Evolutionary conservation across 108 stramenopile species (phyloP), one percentile per base, ranked within the genome.

Genomic region (Cyclotella distinguenda): DNA sequence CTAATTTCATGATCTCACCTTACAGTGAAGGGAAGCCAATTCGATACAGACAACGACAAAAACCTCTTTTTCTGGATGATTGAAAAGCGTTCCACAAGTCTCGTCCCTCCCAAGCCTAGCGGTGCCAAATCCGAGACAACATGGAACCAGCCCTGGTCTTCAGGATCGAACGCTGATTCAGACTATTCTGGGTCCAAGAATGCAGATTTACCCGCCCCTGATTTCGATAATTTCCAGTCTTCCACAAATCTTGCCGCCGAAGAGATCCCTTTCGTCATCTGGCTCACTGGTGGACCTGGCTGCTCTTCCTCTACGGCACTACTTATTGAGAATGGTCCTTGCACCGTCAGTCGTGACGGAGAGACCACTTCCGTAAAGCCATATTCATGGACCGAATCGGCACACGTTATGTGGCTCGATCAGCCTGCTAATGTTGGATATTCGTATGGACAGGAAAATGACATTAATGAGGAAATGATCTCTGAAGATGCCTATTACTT

Each of bases 391-490:
- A 97, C 95, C 8, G 82, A 89, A 53, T 80, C 91, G 33, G 97
- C 96, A 1, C 95, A 97, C 74, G 89, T 99, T 33, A 69, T 99
- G 30, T 99, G 91, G 92, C 65, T 99, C 22, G 99, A 99, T 68
- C 91, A 96, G 66, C 99, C 99, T n/a, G 92, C 97, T 33, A 95
- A 97, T 8, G 95, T 96, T 21, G 99, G 99, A 51, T 99, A 86
- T 74, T 92, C 89, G 61, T 97, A 97, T 65, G 95, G 96, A 23
- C 74, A 61, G 15, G 72, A 26, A 28, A 84, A 72, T 45, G 96
- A 97, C 70, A 61, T 72, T 43, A 83, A 91, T 60, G 92, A 95
- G 58, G 89, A 81, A 42, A 96, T 94, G 90, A 94, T 99, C 34
- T 77, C 74, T 46, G 94, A 94, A 64, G 97, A 99, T 84, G 93